A percentile compares a stretch with the other conserved stretches of the same genome.
Evolutionary conservation across 768 basidiomycete genomes (phyloP).

Genomic region (Lanmaoa pseudosensibilis): DNA sequence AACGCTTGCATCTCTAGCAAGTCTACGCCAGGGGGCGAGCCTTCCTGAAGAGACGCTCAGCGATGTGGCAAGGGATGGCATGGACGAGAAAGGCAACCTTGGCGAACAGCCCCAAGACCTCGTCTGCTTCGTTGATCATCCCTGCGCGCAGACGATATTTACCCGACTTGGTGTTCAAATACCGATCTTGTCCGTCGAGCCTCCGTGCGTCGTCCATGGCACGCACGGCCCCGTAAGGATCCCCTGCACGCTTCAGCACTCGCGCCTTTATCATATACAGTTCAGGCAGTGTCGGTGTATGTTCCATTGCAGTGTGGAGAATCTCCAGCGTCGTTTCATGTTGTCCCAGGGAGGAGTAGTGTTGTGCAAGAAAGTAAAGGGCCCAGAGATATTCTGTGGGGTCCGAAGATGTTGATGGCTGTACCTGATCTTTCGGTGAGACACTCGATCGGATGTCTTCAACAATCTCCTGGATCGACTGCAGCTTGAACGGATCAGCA

Average conservation of each 20-base stretch:
- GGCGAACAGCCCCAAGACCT: constrained; percentile 83
- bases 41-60: constrained; percentile 65
- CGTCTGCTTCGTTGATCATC: constrained; percentile 70
- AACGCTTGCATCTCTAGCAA: constrained; percentile 95
- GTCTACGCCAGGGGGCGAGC: constrained; percentile 75
- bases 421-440: constrained; percentile 36
- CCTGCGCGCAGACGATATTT: constrained; percentile 90
- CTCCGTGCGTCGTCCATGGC: constrained; percentile 78
- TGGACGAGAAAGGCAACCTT: constrained; percentile 56
- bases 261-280: constrained; percentile 80
- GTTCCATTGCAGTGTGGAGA: constrained; percentile 64
- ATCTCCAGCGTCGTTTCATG: constrained; percentile 53
- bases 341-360: constrained; percentile 64
- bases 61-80: background rate
- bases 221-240: constrained; percentile 69
- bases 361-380: constrained; percentile 92
- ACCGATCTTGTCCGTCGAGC: constrained; percentile 92
- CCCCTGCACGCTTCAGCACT: constrained; percentile 83
- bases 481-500: constrained; percentile 58
- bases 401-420: constrained; percentile 30
- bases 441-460: constrained; percentile 47
- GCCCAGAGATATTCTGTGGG: constrained; percentile 93
- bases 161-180: constrained; percentile 89
- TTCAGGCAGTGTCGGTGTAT: constrained; percentile 95
- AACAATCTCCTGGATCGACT: constrained; percentile 66